These are phyloP conservation scores for Pneumocystis jirovecii DNA, from an alignment of 1,139 yeast genomes.

Conservation along the genomic window DNA sequence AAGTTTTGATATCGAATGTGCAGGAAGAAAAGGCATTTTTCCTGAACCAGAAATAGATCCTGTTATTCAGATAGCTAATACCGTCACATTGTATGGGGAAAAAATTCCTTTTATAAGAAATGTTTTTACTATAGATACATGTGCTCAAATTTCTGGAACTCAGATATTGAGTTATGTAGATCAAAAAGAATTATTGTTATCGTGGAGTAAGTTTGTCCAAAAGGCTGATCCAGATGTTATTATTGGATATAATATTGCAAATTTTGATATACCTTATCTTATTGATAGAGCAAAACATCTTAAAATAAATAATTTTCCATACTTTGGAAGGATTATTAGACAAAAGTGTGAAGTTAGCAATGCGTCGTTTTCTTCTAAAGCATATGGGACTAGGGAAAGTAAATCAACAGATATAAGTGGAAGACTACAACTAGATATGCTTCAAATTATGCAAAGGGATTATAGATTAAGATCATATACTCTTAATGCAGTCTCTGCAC, in stretches of 20 bases:
- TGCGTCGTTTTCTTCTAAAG: constrained; percentile 78
- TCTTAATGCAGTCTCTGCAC: constrained; percentile 86
- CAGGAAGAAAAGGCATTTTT: constrained; percentile 91
- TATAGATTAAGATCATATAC: constrained; percentile 90
- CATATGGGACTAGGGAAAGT: constrained; percentile 91
- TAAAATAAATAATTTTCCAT: constrained; percentile 56
- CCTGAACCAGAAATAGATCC: constrained; percentile 92
- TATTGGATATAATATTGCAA: constrained; percentile 88
- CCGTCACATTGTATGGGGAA: constrained; percentile 72
- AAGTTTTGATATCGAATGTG: constrained; percentile 96
- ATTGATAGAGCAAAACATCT: constrained; percentile 74
- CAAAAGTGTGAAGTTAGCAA: constrained; percentile 68
- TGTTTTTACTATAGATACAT: constrained; percentile 82
- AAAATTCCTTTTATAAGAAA: constrained; percentile 79
- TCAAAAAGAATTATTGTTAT: constrained; percentile 68
- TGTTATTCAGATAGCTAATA: constrained; percentile 93
- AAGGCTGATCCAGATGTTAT: constrained; percentile 89
- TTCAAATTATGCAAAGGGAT: constrained; percentile 88
- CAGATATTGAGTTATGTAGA: constrained; percentile 62
- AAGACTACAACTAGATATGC: constrained; percentile 81
- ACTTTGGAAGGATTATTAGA: constrained; percentile 58
- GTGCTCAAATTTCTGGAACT: constrained; percentile 88
- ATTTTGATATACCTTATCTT: constrained; percentile 88
- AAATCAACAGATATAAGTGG: constrained; percentile 90
- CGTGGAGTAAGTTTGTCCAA: constrained; percentile 74